Conservation (phyloP, 2,329 filamentous ascomycete species). For the Coniella lustricola region DNA sequence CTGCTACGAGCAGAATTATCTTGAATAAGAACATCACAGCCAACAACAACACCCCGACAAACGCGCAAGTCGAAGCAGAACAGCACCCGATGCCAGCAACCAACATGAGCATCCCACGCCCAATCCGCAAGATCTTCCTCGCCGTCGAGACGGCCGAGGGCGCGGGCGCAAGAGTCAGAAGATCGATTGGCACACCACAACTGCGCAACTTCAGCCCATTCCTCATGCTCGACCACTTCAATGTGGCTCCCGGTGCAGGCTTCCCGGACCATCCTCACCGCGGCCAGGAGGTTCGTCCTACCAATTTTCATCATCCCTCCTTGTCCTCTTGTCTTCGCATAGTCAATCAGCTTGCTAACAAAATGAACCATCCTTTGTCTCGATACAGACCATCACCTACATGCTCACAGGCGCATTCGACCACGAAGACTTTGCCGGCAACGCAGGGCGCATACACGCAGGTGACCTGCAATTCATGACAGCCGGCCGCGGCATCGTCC, state of each 20-base stretch:
- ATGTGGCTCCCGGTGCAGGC: constrained; percentile 68
- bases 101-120: constrained; percentile 62
- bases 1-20: constrained; percentile 11
- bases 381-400: constrained; percentile 81
- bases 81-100: constrained; percentile 23
- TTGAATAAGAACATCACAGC: constrained; percentile 19
- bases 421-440: constrained; percentile 87
- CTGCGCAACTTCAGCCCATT: constrained; percentile 87
- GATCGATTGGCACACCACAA: constrained; percentile 77
- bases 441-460: constrained; percentile 72
- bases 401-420: constrained; percentile 79
- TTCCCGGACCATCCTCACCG: constrained; percentile 70
- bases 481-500: constrained; percentile 82
- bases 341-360: constrained; percentile 39
- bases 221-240: constrained; percentile 94
- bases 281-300: constrained; percentile 24
- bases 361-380: constrained; percentile 46
- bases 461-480: constrained; percentile 99
- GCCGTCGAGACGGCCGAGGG: constrained; percentile 84
- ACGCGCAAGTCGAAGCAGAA: background rate
- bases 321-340: background rate
- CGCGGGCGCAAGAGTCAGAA: constrained; percentile 76
- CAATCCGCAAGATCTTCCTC: constrained; percentile 76
- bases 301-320: background rate
- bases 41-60: constrained; percentile 9